Evolutionary conservation across 2,329 filamentous ascomycete species (phyloP).

Genomic region (Stagonosporopsis tanaceti): DNA sequence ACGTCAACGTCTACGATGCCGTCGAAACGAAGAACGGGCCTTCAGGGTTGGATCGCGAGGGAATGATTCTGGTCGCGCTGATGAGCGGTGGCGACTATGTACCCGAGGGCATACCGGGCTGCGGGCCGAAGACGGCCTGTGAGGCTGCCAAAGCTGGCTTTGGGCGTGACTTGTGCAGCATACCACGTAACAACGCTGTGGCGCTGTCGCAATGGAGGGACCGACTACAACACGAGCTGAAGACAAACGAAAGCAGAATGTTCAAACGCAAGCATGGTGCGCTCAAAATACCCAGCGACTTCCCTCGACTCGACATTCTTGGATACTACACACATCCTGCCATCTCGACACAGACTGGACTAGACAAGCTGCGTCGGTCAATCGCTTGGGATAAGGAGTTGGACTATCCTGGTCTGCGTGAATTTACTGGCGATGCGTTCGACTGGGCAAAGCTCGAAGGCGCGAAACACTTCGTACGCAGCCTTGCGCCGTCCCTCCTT

Average conservation of each 20-base stretch:
- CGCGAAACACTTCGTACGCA: constrained; percentile 83
- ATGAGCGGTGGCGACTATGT: constrained; percentile 97
- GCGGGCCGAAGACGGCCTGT: constrained; percentile 86
- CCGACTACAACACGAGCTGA: constrained; percentile 75
- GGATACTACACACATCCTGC: constrained; percentile 88
- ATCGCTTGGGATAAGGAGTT: constrained; percentile 70
- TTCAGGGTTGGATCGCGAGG: constrained; percentile 77
- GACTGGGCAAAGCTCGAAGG: constrained; percentile 83
- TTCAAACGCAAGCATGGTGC: constrained; percentile 80
- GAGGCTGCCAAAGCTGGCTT: constrained; percentile 91
- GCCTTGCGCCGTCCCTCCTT: constrained; percentile 79
- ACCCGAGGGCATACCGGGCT: constrained; percentile 84
- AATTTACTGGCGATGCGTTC: constrained; percentile 80
- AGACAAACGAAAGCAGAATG: constrained; percentile 81
- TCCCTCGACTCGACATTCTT: constrained; percentile 80
- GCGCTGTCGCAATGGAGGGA: constrained; percentile 76
- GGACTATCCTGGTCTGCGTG: constrained; percentile 72
- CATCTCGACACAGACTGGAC: constrained; percentile 69
- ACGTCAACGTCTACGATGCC: constrained; percentile 82
- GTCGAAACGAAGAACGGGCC: constrained; percentile 61
- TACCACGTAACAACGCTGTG: constrained; percentile 66
- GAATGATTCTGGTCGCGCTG: constrained; percentile 91
- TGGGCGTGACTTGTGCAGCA: constrained; percentile 74
- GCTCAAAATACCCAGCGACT: constrained; percentile 78
- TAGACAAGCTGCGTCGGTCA: constrained; percentile 62